Percentiles rank a stretch among this genome's conserved stretches.
Evolutionary conservation across 352 stramenopile genomes (phyloP).

Genomic region (Phytophthora fragariae): DNA sequence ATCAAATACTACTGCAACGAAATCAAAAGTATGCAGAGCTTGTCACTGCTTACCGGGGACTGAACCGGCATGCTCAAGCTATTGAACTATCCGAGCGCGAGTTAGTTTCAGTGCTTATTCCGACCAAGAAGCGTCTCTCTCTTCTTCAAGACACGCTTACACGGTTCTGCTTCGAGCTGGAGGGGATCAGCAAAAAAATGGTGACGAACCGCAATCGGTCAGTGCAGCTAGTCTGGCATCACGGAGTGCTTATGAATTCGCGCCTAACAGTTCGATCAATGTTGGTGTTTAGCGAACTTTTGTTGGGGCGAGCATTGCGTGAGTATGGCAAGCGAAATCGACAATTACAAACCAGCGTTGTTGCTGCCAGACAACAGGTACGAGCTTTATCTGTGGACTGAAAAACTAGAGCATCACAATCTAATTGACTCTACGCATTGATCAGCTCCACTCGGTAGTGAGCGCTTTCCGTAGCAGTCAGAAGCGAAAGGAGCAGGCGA

Average conservation of each 20-base stretch:
- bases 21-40: slow-evolving; percentile 36
- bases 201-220: slow-evolving; percentile 42
- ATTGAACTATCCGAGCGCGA: slow-evolving; percentile 48
- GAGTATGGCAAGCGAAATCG: slow-evolving; percentile 69
- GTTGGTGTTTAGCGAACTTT: slow-evolving; percentile 43
- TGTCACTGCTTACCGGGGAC: slow-evolving; percentile 17
- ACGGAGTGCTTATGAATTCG: not conserved
- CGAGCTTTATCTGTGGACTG: not conserved
- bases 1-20: slow-evolving; percentile 20
- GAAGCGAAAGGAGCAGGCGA: slow-evolving; percentile 46
- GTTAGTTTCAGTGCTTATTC: slow-evolving; percentile 35
- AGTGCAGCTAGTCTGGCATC: not conserved
- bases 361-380: slow-evolving; percentile 51
- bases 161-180: slow-evolving; percentile 42
- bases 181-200: slow-evolving; percentile 45
- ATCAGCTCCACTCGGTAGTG: slow-evolving; percentile 45
- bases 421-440: not conserved
- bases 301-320: slow-evolving; percentile 49
- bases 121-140: slow-evolving; percentile 39
- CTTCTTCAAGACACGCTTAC: slow-evolving; percentile 44
- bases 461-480: slow-evolving; percentile 48
- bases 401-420: not conserved
- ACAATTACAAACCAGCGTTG: slow-evolving; percentile 49
- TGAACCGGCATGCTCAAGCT: slow-evolving; percentile 29
- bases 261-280: not conserved